Base-by-base conservation (phyloP, 768 basidiomycete genomes). In the Hypholoma sublateritium region DNA sequence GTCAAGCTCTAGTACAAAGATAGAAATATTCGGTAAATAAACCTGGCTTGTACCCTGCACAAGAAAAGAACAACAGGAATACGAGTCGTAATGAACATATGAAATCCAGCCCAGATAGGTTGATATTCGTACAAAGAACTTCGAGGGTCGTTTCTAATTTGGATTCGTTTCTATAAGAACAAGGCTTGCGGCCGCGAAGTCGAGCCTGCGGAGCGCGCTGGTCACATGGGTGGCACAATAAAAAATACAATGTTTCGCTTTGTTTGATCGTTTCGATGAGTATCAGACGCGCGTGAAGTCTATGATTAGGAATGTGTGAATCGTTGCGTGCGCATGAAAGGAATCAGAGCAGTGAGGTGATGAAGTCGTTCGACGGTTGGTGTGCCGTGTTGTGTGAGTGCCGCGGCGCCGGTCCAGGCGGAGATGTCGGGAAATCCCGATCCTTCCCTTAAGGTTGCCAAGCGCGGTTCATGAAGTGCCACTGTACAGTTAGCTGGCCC, bases 401-500 rank as follows among this genome's bases (percentile, higher is more conserved):
- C 25, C 25, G 25, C 25, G 25, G 28, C 28, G 28, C 28, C 28
- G 5, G 28, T 32, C 28, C 28, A 32, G 28, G 28, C 28, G 28
- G 28, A 32, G 28, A 32, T 32, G 9, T 5, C 28, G 28, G 28
- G 9, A 5, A 32, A 32, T 9, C 28, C 28, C 28, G 28, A 32
- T 32, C 28, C 28, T 32, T 32, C 32, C 13, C 47, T 48, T 41
- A 63, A 7, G 62, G 62, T 35, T 58, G 37, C 53, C 53, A 65
- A 24, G 37, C 50, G 35, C 56, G 59, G 50, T 48, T 65, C 82
- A 81, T 78, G 74, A 84, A 88, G 61, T 84, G 66, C 89, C 88
- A 90, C 2, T 68, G 67, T 59, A 89, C 74, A n/a, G 64, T 55
- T 35, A 89, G 66, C 39, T 77, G 77, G 32, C 88, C 88, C 9